Base-by-base conservation (phyloP, 352 stramenopile genomes). In the Blastocystis sp. region DNA sequence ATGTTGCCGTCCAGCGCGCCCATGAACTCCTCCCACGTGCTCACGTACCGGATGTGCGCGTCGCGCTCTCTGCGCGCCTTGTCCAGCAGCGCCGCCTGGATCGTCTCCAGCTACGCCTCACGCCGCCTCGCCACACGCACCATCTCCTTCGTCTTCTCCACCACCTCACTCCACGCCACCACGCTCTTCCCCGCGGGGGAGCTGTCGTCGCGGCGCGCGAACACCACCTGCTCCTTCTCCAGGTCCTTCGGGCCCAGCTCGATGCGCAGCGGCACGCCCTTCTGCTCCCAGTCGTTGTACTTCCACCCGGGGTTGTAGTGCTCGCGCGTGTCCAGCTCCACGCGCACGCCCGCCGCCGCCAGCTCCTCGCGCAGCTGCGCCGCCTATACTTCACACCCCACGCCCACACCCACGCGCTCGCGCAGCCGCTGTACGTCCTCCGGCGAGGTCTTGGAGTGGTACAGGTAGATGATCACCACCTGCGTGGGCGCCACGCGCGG, bases 211-310 rank as follows among this genome's bases (percentile, higher is more conserved):
- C 97, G 93, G 89, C 96, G 93, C 65, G 97, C 95, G 87, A 98
- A 91, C 89, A 96, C 93, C 68, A 95, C 95, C 90, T 97, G 93
- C 64, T 95, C 92, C 89, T 96, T 95, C 65, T 96, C 93, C 63
- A 99, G 91, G 90, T 99, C 97, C 89, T 96, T 95, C 52, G 96
- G 96, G 66, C 97, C 97, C 38, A 99, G 91, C 90, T 99, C 97
- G 89, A 99, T 94, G 77, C 97, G 95, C 63, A 99, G 93, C 61
- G 97, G 97, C 24, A 99, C 96, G 89, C 97, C 90, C 92, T 99
- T 99, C 90, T 98, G 96, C 92, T 99, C 97, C 96, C 97, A 99
- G 91, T 99, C 93, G 91, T 98, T 98, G 92, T 98, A 99, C 93
- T 98, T 98, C 96, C 96, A 98, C 66, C 96, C 96, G 40, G 94